A percentile compares a stretch with the other conserved stretches of the same genome.
Conservation (phyloP, 2,329 filamentous ascomycete species). For the Pseudogymnoascus destructans region DNA sequence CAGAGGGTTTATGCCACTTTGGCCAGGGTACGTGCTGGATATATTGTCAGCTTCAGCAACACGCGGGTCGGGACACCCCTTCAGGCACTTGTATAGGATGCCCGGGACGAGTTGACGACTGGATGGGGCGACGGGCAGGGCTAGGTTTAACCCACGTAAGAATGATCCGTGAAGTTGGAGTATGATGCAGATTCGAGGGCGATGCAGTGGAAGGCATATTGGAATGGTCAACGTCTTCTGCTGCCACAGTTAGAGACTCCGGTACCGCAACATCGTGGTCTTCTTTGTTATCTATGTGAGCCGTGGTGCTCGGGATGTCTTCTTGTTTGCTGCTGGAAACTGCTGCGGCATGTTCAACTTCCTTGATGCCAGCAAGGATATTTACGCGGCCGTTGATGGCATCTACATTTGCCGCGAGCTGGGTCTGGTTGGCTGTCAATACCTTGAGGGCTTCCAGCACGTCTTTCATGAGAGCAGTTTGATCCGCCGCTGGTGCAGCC, state of each 20-base stretch:
- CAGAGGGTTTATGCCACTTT: constrained; percentile 87
- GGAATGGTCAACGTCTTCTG: constrained; percentile 16
- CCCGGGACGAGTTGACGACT: neutral
- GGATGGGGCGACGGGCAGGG: neutral
- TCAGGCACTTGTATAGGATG: neutral
- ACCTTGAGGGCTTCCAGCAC: constrained; percentile 41
- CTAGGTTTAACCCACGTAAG: constrained; percentile 35
- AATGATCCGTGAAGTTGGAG: constrained; percentile 47
- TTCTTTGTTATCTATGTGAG: constrained; percentile 12
- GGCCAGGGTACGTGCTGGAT: constrained; percentile 70
- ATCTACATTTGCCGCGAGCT: constrained; percentile 43
- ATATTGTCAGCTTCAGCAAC: constrained; percentile 3
- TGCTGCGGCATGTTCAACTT: constrained; percentile 33
- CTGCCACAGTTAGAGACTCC: constrained; percentile 23
- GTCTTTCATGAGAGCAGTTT: constrained; percentile 33
- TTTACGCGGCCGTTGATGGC: constrained; percentile 49
- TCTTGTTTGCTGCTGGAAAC: neutral
- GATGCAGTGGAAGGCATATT: constrained; percentile 12
- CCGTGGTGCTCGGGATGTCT: neutral
- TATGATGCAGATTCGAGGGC: constrained; percentile 18
- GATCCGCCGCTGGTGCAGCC: constrained; percentile 19
- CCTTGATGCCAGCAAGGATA: constrained; percentile 44
- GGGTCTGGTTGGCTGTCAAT: constrained; percentile 42
- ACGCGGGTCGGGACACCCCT: constrained; percentile 1
- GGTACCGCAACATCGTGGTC: constrained; percentile 20